Conservation (phyloP, 2,329 filamentous ascomycete species). For the Ceratocystis lukuohia region DNA sequence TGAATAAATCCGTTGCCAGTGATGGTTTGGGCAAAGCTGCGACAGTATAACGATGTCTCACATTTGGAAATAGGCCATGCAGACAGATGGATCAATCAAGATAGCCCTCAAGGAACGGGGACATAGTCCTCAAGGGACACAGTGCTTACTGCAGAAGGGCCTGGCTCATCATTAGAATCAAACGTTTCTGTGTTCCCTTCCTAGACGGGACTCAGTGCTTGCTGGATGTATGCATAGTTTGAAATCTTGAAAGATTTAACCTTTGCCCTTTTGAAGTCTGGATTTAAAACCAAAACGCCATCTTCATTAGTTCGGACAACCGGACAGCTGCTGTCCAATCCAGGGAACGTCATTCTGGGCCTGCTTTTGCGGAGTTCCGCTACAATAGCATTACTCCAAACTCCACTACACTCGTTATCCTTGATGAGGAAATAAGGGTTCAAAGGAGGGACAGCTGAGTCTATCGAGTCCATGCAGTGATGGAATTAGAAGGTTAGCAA, state of each 20-base stretch:
- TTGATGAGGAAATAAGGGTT: slow-evolving; percentile 60
- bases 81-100: too few relatives aligned
- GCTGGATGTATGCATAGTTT: slow-evolving; percentile 40
- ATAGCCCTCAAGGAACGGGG: too few relatives aligned
- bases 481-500: neutral
- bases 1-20: too few relatives aligned
- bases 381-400: slow-evolving; percentile 59
- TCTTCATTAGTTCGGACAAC: slow-evolving; percentile 47
- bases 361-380: slow-evolving; percentile 45
- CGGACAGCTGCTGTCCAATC: slow-evolving; percentile 51
- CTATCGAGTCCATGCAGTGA: slow-evolving; percentile 27
- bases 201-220: slow-evolving; percentile 16
- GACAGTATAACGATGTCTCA: too few relatives aligned
- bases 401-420: slow-evolving; percentile 48
- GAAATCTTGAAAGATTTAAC: slow-evolving; percentile 43
- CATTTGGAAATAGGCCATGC: too few relatives aligned
- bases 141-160: too few relatives aligned
- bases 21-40: too few relatives aligned
- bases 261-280: slow-evolving; percentile 40
- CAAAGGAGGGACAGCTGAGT: slow-evolving; percentile 54
- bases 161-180: too few relatives aligned
- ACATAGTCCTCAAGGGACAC: too few relatives aligned
- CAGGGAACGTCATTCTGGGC: slow-evolving; percentile 44
- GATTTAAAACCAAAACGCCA: slow-evolving; percentile 42
- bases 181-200: too few relatives aligned